phyloP scores from a whole-genome alignment of 2,329 filamentous ascomycete species.

The Pseudogymnoascus sp. region DNA sequence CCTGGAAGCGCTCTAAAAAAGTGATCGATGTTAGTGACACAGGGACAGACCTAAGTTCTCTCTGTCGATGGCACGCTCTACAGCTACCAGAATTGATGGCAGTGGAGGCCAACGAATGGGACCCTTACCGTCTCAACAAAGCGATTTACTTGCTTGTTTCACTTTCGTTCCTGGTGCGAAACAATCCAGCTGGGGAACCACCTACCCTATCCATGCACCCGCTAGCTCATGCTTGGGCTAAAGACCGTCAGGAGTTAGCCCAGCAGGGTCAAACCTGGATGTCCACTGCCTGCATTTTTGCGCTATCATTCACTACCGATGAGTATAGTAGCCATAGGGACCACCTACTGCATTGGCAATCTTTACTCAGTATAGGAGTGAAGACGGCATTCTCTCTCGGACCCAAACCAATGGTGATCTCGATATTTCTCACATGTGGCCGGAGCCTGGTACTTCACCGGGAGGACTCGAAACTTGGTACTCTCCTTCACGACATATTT shows the following conservation, averaged over 20 bases:
- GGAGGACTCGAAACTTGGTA: constrained; percentile 13
- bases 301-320: constrained; percentile 9
- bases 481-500: constrained; percentile 14
- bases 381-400: constrained; percentile 9
- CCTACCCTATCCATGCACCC: constrained; percentile 28
- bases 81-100: constrained; percentile 17
- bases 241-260: constrained; percentile 21
- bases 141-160: constrained; percentile 24
- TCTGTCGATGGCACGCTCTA: constrained; percentile 16
- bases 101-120: constrained; percentile 21
- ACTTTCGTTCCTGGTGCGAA: constrained; percentile 23
- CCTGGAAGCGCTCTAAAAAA: constrained; percentile 19
- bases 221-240: constrained; percentile 30
- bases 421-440: constrained; percentile 14
- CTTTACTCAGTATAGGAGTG: constrained; percentile 14
- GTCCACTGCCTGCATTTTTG: constrained; percentile 15
- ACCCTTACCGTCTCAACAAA: constrained; percentile 22
- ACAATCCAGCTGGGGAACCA: constrained; percentile 3
- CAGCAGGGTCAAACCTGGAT: constrained; percentile 10
- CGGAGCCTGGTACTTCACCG: constrained; percentile 12
- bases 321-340: constrained; percentile 11
- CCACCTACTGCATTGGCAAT: constrained; percentile 13
- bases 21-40: constrained; percentile 4
- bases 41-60: background rate
- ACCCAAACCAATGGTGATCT: constrained; percentile 3